Conservation (phyloP, 2,329 filamentous ascomycete species). For the Bipolaris gigantea region DNA sequence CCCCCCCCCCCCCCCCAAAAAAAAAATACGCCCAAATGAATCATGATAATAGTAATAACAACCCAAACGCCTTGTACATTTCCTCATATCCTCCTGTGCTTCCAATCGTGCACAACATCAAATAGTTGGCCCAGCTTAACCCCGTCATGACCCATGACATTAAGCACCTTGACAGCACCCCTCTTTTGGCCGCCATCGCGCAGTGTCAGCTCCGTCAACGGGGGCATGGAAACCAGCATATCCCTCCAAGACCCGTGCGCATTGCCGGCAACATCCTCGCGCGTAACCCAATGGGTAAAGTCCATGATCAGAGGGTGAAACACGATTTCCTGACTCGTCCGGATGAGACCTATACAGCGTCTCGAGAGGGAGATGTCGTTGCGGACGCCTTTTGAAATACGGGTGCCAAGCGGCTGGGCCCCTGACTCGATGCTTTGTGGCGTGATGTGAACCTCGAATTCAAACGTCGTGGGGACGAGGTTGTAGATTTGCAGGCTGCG, state of each 20-base stretch:
- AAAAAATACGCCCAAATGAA: not conserved
- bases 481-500: constrained; percentile 17
- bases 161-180: constrained; percentile 6
- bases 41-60: not conserved
- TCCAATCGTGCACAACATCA: constrained; percentile 14
- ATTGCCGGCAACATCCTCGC: not conserved
- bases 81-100: constrained; percentile 1
- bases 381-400: constrained; percentile 1
- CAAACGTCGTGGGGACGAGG: constrained; percentile 12
- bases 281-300: constrained; percentile 5
- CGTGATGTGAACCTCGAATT: constrained; percentile 12
- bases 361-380: constrained; percentile 8
- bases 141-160: not conserved
- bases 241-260: constrained; percentile 5
- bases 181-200: constrained; percentile 6
- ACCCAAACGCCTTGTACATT: not conserved
- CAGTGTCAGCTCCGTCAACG: constrained; percentile 12
- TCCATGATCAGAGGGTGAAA: constrained; percentile 14
- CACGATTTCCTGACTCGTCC: constrained; percentile 17
- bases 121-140: constrained; percentile 13
- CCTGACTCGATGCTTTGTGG: constrained; percentile 3
- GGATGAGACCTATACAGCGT: constrained; percentile 13
- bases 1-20: not conserved
- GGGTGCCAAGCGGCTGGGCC: not conserved
- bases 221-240: constrained; percentile 18